Base-by-base conservation (phyloP, 768 basidiomycete species). In the Leccinum sublutescens region DNA sequence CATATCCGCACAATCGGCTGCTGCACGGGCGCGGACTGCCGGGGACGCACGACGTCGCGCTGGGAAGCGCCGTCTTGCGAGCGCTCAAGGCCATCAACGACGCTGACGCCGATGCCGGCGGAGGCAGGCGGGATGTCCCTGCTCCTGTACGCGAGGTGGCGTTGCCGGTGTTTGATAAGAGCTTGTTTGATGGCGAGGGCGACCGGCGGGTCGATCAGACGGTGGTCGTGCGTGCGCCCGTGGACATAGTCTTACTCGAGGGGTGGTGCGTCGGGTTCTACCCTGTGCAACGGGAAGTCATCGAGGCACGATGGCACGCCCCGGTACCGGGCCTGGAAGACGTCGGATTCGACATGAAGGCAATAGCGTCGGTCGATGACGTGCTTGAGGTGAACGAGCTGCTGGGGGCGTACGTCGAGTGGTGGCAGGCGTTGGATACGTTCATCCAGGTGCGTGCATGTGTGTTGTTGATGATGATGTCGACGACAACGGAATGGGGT, bases 221-320 rank as follows among this genome's bases (percentile, higher is more conserved):
- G 19, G 75, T 76, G 49, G 63, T 76, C 2, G 77, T 93, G 6
- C 34, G 76, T 62, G 68, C 78, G 68, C 81, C 81, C 0, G 61
- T 89, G 5, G 93, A 99, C 68, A 77, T 98, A 14, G 88, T 98
- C 52, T 81, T 99, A 52, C 76, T 99, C 52, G 97, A 99, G 76
- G 97, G 97, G 10, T 99, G 97, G 97, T 94, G 88, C 73, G 85
- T 91, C 23, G 95, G 96, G 0, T 98, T 97, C 70, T 79, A 80
- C 53, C 87, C 93, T 1, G 78, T 92, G 6, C 65, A 77, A 0
- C 50, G 63, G 17, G 72, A 77, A 10, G 82, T 84, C 60, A 70
- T 93, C 34, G 78, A 83, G 48, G 68, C 68, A 40, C 76, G 80
- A 31, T 93, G 88, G 82, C 71, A 76, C 11, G 54, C 62, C 21